Percentiles rank a stretch among this genome's conserved stretches.
phyloP scores from a whole-genome alignment of 1,284 basidiomycete genomes.

The Pseudomicrostroma phylloplanum region DNA sequence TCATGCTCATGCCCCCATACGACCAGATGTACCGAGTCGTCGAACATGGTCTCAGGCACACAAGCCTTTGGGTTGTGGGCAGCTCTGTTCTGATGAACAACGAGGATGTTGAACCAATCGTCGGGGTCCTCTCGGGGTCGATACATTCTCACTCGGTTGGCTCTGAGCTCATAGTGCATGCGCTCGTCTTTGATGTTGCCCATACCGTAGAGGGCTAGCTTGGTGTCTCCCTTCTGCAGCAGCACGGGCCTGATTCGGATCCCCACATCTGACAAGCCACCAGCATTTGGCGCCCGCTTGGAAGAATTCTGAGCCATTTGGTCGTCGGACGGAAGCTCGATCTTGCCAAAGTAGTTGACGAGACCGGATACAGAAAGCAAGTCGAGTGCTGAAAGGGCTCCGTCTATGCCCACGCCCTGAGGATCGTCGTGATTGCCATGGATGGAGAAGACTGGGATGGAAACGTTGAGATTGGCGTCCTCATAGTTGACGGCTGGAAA shows the following conservation, averaged over 20 bases:
- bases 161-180: conserved; percentile 89
- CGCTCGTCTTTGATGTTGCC: conserved; percentile 94
- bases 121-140: conserved; percentile 73
- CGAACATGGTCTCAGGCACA: conserved; percentile 94
- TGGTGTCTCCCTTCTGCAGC: conserved; percentile 77
- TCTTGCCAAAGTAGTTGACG: conserved; percentile 94
- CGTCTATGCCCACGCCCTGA: conserved; percentile 79
- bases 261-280: conserved; percentile 63
- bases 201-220: conserved; percentile 84
- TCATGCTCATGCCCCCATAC: conserved; percentile 99
- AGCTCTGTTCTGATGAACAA: conserved; percentile 95
- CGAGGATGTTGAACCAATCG: conserved; percentile 86
- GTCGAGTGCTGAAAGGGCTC: conserved; percentile 89
- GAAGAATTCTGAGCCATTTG: conserved; percentile 17
- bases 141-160: conserved; percentile 90
- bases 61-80: conserved; percentile 85
- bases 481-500: conserved; percentile 97
- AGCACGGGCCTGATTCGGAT: conserved; percentile 85
- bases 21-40: conserved; percentile 86
- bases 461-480: conserved; percentile 89
- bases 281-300: conserved; percentile 49
- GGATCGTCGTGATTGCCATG: conserved; percentile 99
- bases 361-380: conserved; percentile 87
- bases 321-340: conserved; percentile 53
- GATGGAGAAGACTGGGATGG: conserved; percentile 93